Evolutionary conservation across 2,329 filamentous ascomycete genomes (phyloP).

Genomic region (Claviceps arundinis): DNA sequence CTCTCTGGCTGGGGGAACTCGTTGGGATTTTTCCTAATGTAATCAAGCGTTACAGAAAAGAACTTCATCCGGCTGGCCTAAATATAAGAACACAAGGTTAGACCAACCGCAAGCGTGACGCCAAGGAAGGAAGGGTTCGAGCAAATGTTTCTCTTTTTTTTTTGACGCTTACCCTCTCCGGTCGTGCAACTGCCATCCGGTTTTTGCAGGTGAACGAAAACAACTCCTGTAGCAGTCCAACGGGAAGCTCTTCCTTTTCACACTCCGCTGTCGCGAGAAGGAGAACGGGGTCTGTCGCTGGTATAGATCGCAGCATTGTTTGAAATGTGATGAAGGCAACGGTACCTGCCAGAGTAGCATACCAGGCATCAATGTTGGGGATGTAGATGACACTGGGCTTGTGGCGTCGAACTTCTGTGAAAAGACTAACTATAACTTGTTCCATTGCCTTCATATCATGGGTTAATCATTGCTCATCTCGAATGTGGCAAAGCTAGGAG

Average conservation of each 20-base stretch:
- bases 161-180: constrained; percentile 39
- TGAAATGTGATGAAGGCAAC: constrained; percentile 70
- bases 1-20: constrained; percentile 82
- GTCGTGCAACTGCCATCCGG: constrained; percentile 54
- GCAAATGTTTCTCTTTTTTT: not conserved
- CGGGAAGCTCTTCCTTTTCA: constrained; percentile 46
- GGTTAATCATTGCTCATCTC: constrained; percentile 6
- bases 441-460: constrained; percentile 49
- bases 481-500: not conserved
- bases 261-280: constrained; percentile 75
- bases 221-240: constrained; percentile 56
- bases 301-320: constrained; percentile 66
- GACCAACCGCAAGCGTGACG: not conserved
- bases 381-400: constrained; percentile 95
- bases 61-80: constrained; percentile 59
- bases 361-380: constrained; percentile 83
- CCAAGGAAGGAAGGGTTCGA: not conserved
- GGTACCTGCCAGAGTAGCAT: constrained; percentile 45
- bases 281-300: constrained; percentile 82
- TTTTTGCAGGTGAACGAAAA: constrained; percentile 82
- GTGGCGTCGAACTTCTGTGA: constrained; percentile 83
- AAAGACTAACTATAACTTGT: constrained; percentile 78
- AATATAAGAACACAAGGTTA: not conserved
- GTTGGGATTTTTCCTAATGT: constrained; percentile 64
- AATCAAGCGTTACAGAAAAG: constrained; percentile 60